A percentile compares a stretch with the other conserved stretches of the same genome.
phyloP scores from a whole-genome alignment of 768 basidiomycete genomes.

The Tulasnella sp. region DNA sequence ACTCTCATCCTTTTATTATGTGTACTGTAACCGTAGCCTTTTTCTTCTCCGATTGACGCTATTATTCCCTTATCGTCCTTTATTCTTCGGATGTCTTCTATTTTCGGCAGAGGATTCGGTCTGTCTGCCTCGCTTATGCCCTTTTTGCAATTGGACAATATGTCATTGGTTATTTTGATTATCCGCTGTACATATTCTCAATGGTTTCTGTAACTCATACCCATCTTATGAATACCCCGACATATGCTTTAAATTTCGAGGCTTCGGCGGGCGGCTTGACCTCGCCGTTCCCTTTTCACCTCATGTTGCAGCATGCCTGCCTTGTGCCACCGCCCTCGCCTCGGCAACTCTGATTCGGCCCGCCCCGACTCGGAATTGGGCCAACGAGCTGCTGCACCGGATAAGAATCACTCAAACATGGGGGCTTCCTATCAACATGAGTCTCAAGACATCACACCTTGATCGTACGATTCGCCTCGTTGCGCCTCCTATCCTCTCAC shows the following conservation, averaged over 20 bases:
- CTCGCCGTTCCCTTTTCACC: background rate
- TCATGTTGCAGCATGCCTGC: background rate
- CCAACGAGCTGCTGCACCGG: background rate
- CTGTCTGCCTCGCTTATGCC: background rate
- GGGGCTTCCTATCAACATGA: background rate
- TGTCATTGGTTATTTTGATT: background rate
- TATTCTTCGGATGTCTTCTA: constrained; percentile 2
- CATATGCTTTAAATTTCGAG: background rate
- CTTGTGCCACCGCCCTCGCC: background rate
- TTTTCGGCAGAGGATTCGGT: background rate
- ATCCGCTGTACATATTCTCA: background rate
- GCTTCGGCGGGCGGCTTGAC: background rate
- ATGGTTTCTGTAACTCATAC: constrained; percentile 6
- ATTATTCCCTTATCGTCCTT: constrained; percentile 1
- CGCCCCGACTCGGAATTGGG: background rate
- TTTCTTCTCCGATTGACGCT: background rate
- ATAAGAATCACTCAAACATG: background rate
- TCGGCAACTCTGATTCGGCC: background rate
- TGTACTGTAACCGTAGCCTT: constrained; percentile 1
- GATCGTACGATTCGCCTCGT: constrained; percentile 9
- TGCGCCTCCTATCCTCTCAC: background rate
- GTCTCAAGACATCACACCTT: background rate
- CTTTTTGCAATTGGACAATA: background rate
- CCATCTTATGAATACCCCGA: background rate
- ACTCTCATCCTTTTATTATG: background rate